Base-by-base conservation (phyloP, 2,329 filamentous ascomycete species). In the Dendrostoma leiphaemia region DNA sequence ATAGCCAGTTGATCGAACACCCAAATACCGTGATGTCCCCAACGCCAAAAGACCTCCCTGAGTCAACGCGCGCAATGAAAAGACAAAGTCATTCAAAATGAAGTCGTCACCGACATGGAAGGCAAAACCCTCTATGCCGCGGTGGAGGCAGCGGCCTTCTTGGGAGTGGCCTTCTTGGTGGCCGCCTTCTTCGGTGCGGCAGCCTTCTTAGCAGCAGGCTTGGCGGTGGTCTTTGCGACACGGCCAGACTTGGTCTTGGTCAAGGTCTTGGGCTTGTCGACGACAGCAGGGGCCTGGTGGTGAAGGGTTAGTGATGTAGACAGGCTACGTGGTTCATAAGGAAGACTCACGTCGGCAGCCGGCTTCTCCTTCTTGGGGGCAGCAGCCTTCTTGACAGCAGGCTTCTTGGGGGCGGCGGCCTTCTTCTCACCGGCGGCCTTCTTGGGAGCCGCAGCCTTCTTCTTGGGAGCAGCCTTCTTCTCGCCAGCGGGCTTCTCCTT, bases 191-290 rank as follows among this genome's bases (percentile, higher is more conserved):
- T 46, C 15, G 57, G 34, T 58, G 65, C 65, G 6, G 70, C 69
- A 65, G 72, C 74, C 70, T 80, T 81, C 56, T 71, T 68, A 2
- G 70, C 71, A 49, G 74, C 74, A 38, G 77, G 72, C 67, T 71
- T 71, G 54, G 77, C 74, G 34, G 78, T 75, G 23, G 80, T 77
- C 84, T 94, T 95, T 64, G 87, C 84, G 64, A 95, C 88, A 63
- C 91, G 88, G 46, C 91, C 90, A 51, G 89, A 86, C 83, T 94
- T 94, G 71, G 90, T 92, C 83, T 90, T 92, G 70, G 81, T 83
- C 49, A 91, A 74, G 46, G 87, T 79, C 65, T 85, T 84, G 59
- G 84, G 79, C 74, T 88, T 85, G 62, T 90, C 85, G 54, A 85
- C 80, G 51, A 88, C 78, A 61, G 85, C 85, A 54, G 83, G 82